Conservation (phyloP, 371 early-diverging fungal species). For the Mortierella sp. region DNA sequence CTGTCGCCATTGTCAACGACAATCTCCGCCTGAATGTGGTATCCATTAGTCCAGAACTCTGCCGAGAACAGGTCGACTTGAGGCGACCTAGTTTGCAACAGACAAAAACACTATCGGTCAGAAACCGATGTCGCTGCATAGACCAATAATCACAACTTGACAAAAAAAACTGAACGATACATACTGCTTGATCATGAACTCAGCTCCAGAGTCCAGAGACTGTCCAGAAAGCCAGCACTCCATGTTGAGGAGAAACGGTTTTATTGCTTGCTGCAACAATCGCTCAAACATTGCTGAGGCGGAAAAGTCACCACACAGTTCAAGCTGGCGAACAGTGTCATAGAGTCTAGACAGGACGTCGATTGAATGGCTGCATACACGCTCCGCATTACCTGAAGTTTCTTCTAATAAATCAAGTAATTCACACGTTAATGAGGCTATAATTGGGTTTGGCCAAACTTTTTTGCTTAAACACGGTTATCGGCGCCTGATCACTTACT, state of each 20-base stretch:
- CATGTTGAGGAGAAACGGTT: conserved; percentile 34
- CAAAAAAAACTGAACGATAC: not conserved
- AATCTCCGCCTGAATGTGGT: conserved; percentile 23
- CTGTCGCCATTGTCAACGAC: not conserved
- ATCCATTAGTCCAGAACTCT: conserved; percentile 39
- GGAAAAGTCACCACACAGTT: conserved; percentile 22
- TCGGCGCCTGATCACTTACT: conserved; percentile 21
- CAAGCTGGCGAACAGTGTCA: conserved; percentile 13
- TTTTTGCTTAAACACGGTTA: too few relatives aligned
- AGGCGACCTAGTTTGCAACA: conserved; percentile 6
- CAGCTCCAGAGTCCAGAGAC: conserved; percentile 26
- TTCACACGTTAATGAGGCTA: not conserved
- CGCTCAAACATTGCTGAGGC: conserved; percentile 22
- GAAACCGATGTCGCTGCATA: too few relatives aligned
- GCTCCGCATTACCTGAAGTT: conserved; percentile 7
- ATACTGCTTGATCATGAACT: conserved; percentile 42
- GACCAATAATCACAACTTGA: not conserved
- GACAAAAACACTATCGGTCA: not conserved
- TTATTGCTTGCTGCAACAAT: conserved; percentile 34
- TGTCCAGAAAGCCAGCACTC: conserved; percentile 46
- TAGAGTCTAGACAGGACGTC: conserved; percentile 30
- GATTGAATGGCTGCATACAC: conserved; percentile 20
- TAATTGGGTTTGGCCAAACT: not conserved
- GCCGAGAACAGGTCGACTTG: conserved; percentile 28
- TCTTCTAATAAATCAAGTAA: not conserved